phyloP scores from a whole-genome alignment of 352 stramenopile genomes.

The Elongisporangium senticosum region DNA sequence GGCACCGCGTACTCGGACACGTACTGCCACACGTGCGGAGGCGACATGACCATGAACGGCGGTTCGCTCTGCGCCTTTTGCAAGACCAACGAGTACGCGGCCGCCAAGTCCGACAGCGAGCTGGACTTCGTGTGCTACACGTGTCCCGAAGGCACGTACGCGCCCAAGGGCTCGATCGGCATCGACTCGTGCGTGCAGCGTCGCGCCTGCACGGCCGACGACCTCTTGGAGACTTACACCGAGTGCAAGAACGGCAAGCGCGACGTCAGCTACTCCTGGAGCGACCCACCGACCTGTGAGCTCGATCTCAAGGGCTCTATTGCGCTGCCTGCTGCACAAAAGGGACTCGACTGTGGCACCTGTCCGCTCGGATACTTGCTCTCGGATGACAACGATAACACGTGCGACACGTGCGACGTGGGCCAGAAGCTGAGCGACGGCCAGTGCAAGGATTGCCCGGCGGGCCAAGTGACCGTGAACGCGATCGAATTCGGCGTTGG shows the following conservation, averaged over 20 bases:
- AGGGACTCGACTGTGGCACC: constrained; percentile 34
- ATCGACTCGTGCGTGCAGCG: constrained; percentile 56
- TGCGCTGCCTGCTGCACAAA: constrained; percentile 27
- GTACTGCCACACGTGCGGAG: constrained; percentile 66
- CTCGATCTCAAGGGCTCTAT: constrained; percentile 34
- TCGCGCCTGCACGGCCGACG: constrained; percentile 52
- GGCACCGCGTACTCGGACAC: constrained; percentile 74
- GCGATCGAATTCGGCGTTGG: constrained; percentile 40
- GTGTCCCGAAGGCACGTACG: constrained; percentile 54
- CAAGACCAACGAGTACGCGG: constrained; percentile 71
- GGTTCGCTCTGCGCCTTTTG: constrained; percentile 78
- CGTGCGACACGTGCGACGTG: constrained; percentile 34
- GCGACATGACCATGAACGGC: constrained; percentile 70
- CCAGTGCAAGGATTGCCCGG: constrained; percentile 31
- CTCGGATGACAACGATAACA: constrained; percentile 25
- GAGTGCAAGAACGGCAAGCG: constrained; percentile 44
- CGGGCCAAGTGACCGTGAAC: constrained; percentile 49
- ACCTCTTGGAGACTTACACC: constrained; percentile 58
- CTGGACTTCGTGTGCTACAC: constrained; percentile 72
- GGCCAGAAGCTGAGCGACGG: constrained; percentile 30
- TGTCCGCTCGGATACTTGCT: constrained; percentile 48
- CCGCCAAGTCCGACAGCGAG: constrained; percentile 59
- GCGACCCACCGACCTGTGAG: constrained; percentile 60
- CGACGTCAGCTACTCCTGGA: constrained; percentile 63
- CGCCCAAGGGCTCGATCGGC: constrained; percentile 71